Conservation (phyloP, 306 rosid species). For the Inga leiocalycina region DNA sequence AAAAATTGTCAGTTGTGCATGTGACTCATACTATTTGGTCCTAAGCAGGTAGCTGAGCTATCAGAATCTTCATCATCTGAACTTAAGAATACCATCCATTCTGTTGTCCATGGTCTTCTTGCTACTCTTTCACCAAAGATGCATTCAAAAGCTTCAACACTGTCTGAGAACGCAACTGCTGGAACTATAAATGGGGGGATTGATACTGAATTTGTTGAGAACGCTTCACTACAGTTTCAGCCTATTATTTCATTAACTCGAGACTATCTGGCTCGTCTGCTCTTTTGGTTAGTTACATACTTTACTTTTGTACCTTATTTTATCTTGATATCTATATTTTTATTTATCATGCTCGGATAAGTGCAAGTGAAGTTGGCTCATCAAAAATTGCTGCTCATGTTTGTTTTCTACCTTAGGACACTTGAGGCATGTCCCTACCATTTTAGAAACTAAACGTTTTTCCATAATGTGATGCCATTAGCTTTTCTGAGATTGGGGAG, state of each 20-base stretch:
- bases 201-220: constrained; percentile 85
- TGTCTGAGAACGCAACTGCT: constrained; percentile 60
- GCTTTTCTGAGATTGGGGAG: background rate
- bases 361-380: background rate
- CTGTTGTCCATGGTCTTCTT: constrained; percentile 91
- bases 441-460: background rate
- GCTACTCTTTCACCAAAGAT: constrained; percentile 95
- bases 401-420: background rate
- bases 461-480: background rate
- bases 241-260: constrained; percentile 76
- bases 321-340: constrained; percentile 6
- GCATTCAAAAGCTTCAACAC: constrained; percentile 75
- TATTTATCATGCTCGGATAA: background rate
- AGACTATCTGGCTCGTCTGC: constrained; percentile 87
- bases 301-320: background rate
- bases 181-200: constrained; percentile 53
- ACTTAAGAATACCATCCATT: constrained; percentile 73
- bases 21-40: background rate
- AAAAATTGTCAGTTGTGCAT: background rate
- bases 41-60: constrained; percentile 80
- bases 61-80: constrained; percentile 88
- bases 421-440: background rate
- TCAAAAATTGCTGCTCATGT: background rate
- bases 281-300: constrained; percentile 76
- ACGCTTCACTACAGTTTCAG: constrained; percentile 83